Evolutionary conservation across 108 stramenopile species (phyloP).

Genomic region (Heterococcus sp.): DNA sequence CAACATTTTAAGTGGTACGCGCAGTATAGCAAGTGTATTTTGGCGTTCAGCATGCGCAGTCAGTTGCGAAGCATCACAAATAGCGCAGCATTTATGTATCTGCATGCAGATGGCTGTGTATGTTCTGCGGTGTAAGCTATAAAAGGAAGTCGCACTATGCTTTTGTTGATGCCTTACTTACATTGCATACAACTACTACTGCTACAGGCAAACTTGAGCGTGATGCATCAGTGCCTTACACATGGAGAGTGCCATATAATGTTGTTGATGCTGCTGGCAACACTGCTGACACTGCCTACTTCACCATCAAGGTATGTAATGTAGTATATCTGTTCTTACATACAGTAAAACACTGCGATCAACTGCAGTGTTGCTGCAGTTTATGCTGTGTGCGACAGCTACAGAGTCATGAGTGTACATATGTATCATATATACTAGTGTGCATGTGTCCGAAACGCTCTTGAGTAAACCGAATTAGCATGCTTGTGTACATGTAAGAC

Average conservation of each 20-base stretch:
- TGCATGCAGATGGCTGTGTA: background rate
- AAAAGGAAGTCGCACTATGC: too few species aligned
- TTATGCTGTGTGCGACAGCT: background rate
- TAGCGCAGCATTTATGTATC: background rate
- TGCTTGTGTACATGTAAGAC: too few species aligned
- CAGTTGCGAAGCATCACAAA: background rate
- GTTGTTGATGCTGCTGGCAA: background rate
- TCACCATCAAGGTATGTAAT: background rate
- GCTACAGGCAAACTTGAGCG: background rate
- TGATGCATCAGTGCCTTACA: background rate
- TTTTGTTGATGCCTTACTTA: background rate
- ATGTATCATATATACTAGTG: background rate
- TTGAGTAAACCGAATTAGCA: too few species aligned
- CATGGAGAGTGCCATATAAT: background rate
- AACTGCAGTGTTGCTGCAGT: too few species aligned
- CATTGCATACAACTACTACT: background rate
- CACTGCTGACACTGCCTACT: background rate
- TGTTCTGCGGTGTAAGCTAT: background rate
- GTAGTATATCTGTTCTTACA: background rate
- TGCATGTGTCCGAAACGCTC: too few species aligned
- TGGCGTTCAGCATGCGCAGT: background rate
- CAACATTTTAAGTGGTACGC: background rate
- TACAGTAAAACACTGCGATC: background rate
- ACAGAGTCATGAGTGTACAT: background rate
- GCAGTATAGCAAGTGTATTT: background rate